Evolutionary conservation across 192 early-diverging fungal species (phyloP).

Genomic region (Spizellomyces punctatus): DNA sequence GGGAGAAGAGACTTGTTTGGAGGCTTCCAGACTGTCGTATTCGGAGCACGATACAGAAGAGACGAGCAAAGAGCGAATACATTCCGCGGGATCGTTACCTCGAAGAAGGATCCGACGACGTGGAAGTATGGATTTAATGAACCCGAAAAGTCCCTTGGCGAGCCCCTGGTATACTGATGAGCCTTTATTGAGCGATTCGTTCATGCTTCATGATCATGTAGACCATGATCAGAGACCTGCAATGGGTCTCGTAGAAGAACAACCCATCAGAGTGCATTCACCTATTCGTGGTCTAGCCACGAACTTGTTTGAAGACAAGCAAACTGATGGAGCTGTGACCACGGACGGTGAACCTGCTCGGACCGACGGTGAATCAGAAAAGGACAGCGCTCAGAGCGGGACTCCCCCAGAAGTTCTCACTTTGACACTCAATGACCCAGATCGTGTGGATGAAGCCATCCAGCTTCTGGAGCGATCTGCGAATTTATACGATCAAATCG

Average conservation of each 20-base stretch:
- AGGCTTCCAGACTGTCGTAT: conserved; percentile 17
- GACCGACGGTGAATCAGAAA: background rate
- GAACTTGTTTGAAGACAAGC: conserved; percentile 15
- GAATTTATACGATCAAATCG: conserved; percentile 82
- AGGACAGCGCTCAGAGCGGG: background rate
- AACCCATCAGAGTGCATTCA: conserved; percentile 13
- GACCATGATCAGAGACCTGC: background rate
- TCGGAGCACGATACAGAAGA: conserved; percentile 19
- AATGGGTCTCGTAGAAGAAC: background rate
- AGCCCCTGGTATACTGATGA: conserved; percentile 34
- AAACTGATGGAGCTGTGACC: background rate
- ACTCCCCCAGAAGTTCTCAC: conserved; percentile 38
- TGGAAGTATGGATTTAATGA: conserved; percentile 21
- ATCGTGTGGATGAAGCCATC: conserved; percentile 60
- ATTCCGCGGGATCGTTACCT: conserved; percentile 13
- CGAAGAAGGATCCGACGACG: background rate
- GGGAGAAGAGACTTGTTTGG: conserved; percentile 28
- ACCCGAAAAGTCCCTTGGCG: conserved; percentile 29
- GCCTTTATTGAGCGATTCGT: conserved; percentile 9
- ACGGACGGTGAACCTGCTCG: background rate
- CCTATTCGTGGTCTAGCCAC: conserved; percentile 18
- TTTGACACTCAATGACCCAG: conserved; percentile 69
- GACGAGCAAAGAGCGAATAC: conserved; percentile 20
- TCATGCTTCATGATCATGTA: conserved; percentile 30
- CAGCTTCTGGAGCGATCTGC: conserved; percentile 59